phyloP scores from a whole-genome alignment of 495 filamentous ascomycete species.

The Aspergillus ellipticus region DNA sequence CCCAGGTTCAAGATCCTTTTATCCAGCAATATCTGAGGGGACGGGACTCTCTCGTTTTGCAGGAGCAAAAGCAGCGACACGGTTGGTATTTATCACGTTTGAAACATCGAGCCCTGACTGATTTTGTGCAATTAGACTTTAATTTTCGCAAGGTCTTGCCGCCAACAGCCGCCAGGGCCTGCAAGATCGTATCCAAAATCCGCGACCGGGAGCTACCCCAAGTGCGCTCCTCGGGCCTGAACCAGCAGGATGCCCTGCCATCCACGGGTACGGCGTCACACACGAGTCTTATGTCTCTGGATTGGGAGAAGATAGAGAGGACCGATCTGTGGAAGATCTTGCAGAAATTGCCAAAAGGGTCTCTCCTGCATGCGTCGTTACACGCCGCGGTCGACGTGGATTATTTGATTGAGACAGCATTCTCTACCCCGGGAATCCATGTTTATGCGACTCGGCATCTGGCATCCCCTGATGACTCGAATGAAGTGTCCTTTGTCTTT shows the following conservation, averaged over 20 bases:
- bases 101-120: background rate
- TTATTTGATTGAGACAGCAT: conserved; percentile 65
- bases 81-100: conserved; percentile 45
- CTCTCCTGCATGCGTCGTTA: conserved; percentile 81
- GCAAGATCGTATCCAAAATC: conserved; percentile 72
- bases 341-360: conserved; percentile 83
- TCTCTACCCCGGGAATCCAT: conserved; percentile 72
- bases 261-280: conserved; percentile 51
- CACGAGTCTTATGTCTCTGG: conserved; percentile 88
- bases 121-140: conserved; percentile 24
- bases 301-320: conserved; percentile 73
- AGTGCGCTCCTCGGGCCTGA: conserved; percentile 25
- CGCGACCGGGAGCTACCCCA: conserved; percentile 66
- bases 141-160: conserved; percentile 60
- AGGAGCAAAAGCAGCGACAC: conserved; percentile 80
- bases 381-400: conserved; percentile 88
- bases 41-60: conserved; percentile 69
- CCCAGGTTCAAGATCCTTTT: conserved; percentile 63
- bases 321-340: conserved; percentile 85
- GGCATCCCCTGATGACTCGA: conserved; percentile 38
- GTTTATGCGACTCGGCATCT: conserved; percentile 57
- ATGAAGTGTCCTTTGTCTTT: conserved; percentile 47
- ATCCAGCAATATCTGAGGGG: conserved; percentile 74
- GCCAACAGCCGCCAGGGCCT: conserved; percentile 68
- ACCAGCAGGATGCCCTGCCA: conserved; percentile 56